A percentile compares a stretch with the other conserved stretches of the same genome.
Evolutionary conservation across 306 rosid species (phyloP).

Genomic region (Quercus variabilis): DNA sequence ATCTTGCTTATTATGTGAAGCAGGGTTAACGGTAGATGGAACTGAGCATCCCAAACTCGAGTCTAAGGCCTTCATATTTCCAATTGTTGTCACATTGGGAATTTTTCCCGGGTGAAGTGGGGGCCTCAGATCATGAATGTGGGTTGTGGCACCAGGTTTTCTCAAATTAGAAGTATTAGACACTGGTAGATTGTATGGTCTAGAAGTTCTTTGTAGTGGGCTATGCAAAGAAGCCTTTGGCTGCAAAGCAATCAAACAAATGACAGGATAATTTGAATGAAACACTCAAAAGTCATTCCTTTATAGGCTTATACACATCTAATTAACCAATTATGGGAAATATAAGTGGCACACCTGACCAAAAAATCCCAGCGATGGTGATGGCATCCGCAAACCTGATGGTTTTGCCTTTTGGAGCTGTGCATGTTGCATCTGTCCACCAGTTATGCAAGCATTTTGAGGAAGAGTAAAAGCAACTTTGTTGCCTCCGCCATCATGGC

Average conservation of each 20-base stretch:
- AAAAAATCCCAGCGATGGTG: slow-evolving; percentile 86
- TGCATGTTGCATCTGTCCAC: slow-evolving; percentile 30
- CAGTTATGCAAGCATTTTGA: slow-evolving; percentile 26
- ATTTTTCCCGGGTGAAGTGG: slow-evolving; percentile 28
- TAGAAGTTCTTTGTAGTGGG: slow-evolving; percentile 36
- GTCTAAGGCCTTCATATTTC: slow-evolving; percentile 12
- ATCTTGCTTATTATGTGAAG: slow-evolving; percentile 5
- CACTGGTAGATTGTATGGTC: slow-evolving; percentile 31
- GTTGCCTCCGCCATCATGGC: slow-evolving; percentile 10
- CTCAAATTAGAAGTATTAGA: slow-evolving; percentile 34
- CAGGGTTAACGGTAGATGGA: not conserved
- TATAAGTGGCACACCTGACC: slow-evolving; percentile 49
- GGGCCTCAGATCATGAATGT: slow-evolving; percentile 28
- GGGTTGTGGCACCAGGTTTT: slow-evolving; percentile 28
- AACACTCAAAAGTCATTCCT: not conserved
- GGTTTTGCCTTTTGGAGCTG: slow-evolving; percentile 51
- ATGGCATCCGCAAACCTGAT: slow-evolving; percentile 91
- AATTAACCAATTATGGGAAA: slow-evolving; percentile 9
- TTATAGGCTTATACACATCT: slow-evolving; percentile 1
- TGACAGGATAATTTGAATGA: slow-evolving; percentile 8
- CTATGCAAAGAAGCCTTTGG: slow-evolving; percentile 41
- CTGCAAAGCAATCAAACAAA: slow-evolving; percentile 36
- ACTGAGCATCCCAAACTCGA: slow-evolving; percentile 8
- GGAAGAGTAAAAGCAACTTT: slow-evolving; percentile 30
- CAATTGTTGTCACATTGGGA: slow-evolving; percentile 25